Base-by-base conservation (phyloP, 768 basidiomycete species). In the Myochromella boudieri region DNA sequence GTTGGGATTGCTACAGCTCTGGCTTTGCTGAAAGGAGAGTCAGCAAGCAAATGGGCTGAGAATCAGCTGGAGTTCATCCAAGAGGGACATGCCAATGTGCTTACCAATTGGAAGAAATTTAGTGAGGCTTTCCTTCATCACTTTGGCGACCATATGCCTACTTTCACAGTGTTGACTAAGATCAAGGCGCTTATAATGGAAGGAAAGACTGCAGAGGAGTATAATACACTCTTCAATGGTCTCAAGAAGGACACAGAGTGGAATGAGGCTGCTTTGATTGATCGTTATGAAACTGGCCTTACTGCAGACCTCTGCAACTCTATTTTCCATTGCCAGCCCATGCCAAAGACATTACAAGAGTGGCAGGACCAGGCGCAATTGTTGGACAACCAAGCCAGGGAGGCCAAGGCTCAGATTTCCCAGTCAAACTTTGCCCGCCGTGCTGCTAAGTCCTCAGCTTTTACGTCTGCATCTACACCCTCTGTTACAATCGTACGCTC, bases 21-120 rank as follows among this genome's bases (percentile, higher is more conserved):
- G 1, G 26, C 36, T 14, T 33, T 46, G 22, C 12, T 46, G 27
- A 46, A 46, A 17, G 36, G 44, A 3, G 36, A 37, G 0, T 25
- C 27, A 3, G 27, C 37, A 3, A 38, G 36, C 14, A 46, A 38
- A 24, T 46, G 37, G 36, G 44, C 37, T 14, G 37, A 46, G 7
- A 46, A 37, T 28, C 44, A 46, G 27, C 27, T 46, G 7, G 36
- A 38, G 20, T 14, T 46, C 3, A 46, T 46, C n/a, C 46, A 47
- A 24, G 38, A 40, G 15, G 8, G 26, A 1, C 26, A 38, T 2
- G 44, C 22, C n/a, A 20, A 28, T 10, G 36, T 37, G 4, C 14
- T 38, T 10, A 28, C 21, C 22, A 14, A 14, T 40, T 46, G 38
- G 46, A 8, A 26, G 14, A 9, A 1, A 9, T 46, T 46, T 10